Conservation (phyloP, 352 stramenopile genomes). For the Pythium sp. region DNA sequence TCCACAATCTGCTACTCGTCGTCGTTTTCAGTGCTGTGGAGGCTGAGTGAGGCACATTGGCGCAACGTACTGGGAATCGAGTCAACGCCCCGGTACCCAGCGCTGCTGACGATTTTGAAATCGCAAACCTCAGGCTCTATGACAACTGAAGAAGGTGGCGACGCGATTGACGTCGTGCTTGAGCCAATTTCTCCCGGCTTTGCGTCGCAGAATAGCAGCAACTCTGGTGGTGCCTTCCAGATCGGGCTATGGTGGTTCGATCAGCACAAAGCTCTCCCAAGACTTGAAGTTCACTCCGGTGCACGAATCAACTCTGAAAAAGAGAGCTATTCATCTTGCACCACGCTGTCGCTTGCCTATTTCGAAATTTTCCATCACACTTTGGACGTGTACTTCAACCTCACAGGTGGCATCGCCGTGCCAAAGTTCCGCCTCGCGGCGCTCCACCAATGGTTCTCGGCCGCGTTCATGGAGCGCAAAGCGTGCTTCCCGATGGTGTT, state of each 20-base stretch:
- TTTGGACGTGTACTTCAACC: conserved; percentile 46
- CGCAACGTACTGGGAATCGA: conserved; percentile 1
- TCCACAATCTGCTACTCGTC: not conserved
- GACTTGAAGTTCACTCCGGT: not conserved
- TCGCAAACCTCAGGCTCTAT: not conserved
- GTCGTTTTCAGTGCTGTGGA: conserved; percentile 1
- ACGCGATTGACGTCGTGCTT: not conserved
- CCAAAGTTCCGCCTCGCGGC: conserved; percentile 40
- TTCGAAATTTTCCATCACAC: conserved; percentile 26
- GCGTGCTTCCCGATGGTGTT: conserved; percentile 26
- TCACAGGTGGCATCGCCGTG: conserved; percentile 26
- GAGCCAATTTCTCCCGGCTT: not conserved
- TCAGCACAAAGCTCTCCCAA: not conserved
- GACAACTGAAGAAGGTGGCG: not conserved
- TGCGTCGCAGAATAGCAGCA: not conserved
- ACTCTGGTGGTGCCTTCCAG: not conserved
- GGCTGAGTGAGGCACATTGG: conserved; percentile 4
- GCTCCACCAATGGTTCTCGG: conserved; percentile 35
- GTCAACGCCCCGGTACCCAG: not conserved
- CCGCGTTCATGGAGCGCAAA: conserved; percentile 30
- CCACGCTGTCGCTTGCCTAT: conserved; percentile 12
- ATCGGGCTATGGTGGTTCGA: conserved; percentile 3
- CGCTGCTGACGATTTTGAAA: conserved; percentile 3
- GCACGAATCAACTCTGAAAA: not conserved
- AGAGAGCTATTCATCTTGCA: not conserved